Percentiles rank a stretch among this genome's conserved stretches.
Evolutionary conservation across 768 basidiomycete species (phyloP).

Genomic region (Termitomyces sp.): DNA sequence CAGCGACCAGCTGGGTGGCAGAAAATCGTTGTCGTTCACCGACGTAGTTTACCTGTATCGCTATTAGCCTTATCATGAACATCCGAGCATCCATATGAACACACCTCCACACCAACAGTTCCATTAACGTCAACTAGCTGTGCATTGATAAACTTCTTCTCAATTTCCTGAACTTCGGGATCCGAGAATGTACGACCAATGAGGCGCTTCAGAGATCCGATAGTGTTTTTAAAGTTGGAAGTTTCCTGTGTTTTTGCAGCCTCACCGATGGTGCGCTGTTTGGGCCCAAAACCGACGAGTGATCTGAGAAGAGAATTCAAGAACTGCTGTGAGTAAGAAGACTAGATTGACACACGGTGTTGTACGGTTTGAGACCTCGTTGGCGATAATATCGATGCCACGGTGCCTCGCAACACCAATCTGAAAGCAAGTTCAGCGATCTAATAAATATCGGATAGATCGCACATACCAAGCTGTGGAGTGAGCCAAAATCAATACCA

Average conservation of each 20-base stretch:
- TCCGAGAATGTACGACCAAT: slow-evolving; percentile 79
- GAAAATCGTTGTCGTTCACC: slow-evolving; percentile 79
- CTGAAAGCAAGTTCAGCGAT: slow-evolving; percentile 30
- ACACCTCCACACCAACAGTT: slow-evolving; percentile 79
- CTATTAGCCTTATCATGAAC: slow-evolving; percentile 5
- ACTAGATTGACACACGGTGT: slow-evolving; percentile 68
- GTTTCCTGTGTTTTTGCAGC: slow-evolving; percentile 96
- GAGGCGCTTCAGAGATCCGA: slow-evolving; percentile 88
- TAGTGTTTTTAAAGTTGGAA: slow-evolving; percentile 96
- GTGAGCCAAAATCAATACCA: slow-evolving; percentile 89
- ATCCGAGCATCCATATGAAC: slow-evolving; percentile 17
- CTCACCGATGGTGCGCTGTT: slow-evolving; percentile 90
- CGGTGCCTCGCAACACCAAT: slow-evolving; percentile 94
- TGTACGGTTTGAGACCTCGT: slow-evolving; percentile 95
- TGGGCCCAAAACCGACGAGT: slow-evolving; percentile 88
- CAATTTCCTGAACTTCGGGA: slow-evolving; percentile 73
- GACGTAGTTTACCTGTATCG: slow-evolving; percentile 74
- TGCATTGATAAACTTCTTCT: slow-evolving; percentile 90
- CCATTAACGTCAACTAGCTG: slow-evolving; percentile 81
- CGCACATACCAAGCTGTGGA: slow-evolving; percentile 73
- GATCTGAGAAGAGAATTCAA: slow-evolving; percentile 46
- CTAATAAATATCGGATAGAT: slow-evolving; percentile 3
- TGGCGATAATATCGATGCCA: slow-evolving; percentile 97
- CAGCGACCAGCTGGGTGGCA: slow-evolving; percentile 86
- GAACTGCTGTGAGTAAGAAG: not conserved